These are phyloP conservation scores for Dipteronia dyeriana DNA, from an alignment of 345 rosid genomes.

Conservation along the genomic window DNA sequence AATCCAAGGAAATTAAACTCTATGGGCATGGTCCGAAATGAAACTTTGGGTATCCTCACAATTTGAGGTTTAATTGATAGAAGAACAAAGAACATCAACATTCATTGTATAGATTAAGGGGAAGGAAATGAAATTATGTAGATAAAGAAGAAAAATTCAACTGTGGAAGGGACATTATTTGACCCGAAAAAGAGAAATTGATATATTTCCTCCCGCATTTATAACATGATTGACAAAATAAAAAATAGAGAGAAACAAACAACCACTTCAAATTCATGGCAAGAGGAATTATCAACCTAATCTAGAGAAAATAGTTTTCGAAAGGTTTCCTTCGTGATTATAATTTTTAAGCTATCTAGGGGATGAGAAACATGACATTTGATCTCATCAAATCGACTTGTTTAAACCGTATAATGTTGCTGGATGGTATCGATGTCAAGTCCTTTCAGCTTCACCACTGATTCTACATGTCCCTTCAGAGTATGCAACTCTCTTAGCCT, in stretches of 20 bases:
- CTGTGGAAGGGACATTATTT: not conserved
- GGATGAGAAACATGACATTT: not conserved
- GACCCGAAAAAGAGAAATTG: not conserved
- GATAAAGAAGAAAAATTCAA: no score
- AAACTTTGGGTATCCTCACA: not conserved
- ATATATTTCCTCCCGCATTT: not conserved
- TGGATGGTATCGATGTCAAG: conserved; percentile 81
- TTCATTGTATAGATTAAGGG: no score
- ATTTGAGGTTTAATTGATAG: conserved; percentile 22
- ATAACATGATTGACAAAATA: not conserved
- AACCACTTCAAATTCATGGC: not conserved
- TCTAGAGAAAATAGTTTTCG: not conserved
- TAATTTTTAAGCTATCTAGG: not conserved
- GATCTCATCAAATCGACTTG: not conserved
- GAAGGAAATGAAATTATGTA: no score
- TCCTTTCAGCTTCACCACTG: conserved; percentile 85
- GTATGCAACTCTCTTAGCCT: conserved; percentile 80
- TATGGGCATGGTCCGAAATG: no score
- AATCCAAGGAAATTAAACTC: no score
- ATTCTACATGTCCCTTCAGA: conserved; percentile 82
- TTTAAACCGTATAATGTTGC: conserved; percentile 74
- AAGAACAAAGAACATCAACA: no score
- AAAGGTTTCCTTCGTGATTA: conserved; percentile 23
- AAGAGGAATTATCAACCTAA: not conserved
- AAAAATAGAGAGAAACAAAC: not conserved